Evolutionary conservation across 202 grass and related monocot genomes (phyloP).

Genomic region (Eragrostis tef): DNA sequence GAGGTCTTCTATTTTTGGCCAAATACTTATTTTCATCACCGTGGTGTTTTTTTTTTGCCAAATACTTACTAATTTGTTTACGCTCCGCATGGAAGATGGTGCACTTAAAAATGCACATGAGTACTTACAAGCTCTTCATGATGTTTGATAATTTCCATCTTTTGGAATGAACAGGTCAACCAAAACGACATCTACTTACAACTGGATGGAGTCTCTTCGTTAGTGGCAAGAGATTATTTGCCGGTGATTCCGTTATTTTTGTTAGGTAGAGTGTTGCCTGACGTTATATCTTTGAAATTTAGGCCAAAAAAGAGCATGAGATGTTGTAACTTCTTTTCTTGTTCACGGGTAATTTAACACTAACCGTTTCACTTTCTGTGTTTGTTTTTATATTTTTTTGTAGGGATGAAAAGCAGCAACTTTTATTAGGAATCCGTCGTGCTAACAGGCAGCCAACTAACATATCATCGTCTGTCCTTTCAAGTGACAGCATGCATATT

Average conservation of each 20-base stretch:
- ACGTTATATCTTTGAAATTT: constrained; percentile 24
- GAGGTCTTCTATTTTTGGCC: not conserved
- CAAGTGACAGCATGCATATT: constrained; percentile 99
- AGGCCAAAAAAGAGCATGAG: not conserved
- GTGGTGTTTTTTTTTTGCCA: too few relatives aligned
- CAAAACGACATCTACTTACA: constrained; percentile 94
- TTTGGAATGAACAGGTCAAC: constrained; percentile 69
- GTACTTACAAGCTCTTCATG: constrained; percentile 8
- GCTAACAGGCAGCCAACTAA: constrained; percentile 92
- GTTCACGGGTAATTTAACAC: constrained; percentile 7
- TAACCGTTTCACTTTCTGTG: constrained; percentile 23
- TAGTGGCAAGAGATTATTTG: constrained; percentile 91
- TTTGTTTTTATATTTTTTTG: constrained; percentile 22
- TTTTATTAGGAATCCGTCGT: constrained; percentile 88
- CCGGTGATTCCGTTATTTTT: constrained; percentile 97
- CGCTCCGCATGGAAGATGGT: not conserved
- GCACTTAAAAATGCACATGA: not conserved
- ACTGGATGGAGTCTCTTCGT: constrained; percentile 99
- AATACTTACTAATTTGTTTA: too few relatives aligned
- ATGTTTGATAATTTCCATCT: constrained; percentile 32
- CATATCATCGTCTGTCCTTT: constrained; percentile 96
- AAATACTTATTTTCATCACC: not conserved
- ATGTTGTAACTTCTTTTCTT: not conserved
- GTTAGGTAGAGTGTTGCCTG: constrained; percentile 55
- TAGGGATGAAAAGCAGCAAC: constrained; percentile 94